These are phyloP conservation scores for Trichophyton verrucosum DNA, from an alignment of 2,329 filamentous ascomycete species.

Conservation along the genomic window DNA sequence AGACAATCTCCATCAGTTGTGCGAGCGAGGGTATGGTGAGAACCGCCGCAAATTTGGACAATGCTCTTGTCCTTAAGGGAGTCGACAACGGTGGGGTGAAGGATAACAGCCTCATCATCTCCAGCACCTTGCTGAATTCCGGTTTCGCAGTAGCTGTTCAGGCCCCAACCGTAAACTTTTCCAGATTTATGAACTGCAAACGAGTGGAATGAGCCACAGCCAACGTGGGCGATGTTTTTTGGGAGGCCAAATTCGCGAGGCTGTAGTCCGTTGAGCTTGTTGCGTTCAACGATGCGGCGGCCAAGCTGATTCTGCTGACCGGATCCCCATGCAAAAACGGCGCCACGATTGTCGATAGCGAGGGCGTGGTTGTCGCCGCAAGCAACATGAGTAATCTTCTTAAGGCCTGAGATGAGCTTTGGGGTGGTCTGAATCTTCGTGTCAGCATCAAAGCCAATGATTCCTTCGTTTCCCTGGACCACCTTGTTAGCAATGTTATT, in stretches of 20 bases:
- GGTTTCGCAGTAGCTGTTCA: constrained; percentile 78
- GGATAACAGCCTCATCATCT: constrained; percentile 57
- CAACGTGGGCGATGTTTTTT: constrained; percentile 48
- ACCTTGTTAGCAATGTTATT: constrained; percentile 10
- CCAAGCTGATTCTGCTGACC: constrained; percentile 60
- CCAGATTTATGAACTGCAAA: constrained; percentile 60
- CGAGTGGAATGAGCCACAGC: constrained; percentile 66
- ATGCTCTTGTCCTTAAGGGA: constrained; percentile 54
- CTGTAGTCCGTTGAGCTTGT: constrained; percentile 41
- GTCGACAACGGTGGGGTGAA: constrained; percentile 56
- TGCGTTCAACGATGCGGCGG: constrained; percentile 49
- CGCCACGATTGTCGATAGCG: constrained; percentile 46
- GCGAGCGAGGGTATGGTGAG: constrained; percentile 58
- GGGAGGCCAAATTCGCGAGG: constrained; percentile 48
- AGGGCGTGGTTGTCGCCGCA: constrained; percentile 47
- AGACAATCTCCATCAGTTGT: constrained; percentile 44
- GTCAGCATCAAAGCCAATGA: constrained; percentile 44
- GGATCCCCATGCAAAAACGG: constrained; percentile 53
- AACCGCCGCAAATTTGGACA: constrained; percentile 55
- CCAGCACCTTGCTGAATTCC: constrained; percentile 53
- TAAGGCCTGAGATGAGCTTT: constrained; percentile 39
- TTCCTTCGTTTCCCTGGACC: constrained; percentile 46
- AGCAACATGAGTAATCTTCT: constrained; percentile 43
- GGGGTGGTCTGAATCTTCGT: constrained; percentile 35
- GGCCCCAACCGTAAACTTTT: constrained; percentile 66